Conservation (phyloP, 805 yeast genomes). For the Yamadazyma tumulicola region DNA sequence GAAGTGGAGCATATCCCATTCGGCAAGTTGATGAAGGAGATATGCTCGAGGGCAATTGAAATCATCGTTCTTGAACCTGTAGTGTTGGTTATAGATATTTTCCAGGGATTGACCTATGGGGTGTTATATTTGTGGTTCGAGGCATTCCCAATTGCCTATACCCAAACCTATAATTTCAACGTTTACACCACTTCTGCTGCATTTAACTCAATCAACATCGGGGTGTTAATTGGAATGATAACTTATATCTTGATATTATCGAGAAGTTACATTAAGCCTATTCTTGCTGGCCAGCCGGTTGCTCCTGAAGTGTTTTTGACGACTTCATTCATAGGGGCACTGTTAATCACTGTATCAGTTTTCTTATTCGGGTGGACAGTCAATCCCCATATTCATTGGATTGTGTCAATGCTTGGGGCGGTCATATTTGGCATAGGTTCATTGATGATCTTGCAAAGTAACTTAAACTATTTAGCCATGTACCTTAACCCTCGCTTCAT, state of each 20-base stretch:
- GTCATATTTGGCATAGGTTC: slow-evolving; percentile 36
- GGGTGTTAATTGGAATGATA: slow-evolving; percentile 4
- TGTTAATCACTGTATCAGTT: slow-evolving; percentile 37
- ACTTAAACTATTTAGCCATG: slow-evolving; percentile 45
- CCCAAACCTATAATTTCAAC: slow-evolving; percentile 43
- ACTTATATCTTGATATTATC: slow-evolving; percentile 3
- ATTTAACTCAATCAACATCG: slow-evolving; percentile 7
- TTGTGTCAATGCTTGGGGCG: slow-evolving; percentile 43
- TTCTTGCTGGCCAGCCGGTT: slow-evolving; percentile 17
- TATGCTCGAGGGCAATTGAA: slow-evolving; percentile 46
- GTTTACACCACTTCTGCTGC: slow-evolving; percentile 42
- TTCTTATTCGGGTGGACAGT: slow-evolving; percentile 51
- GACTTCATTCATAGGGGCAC: slow-evolving; percentile 37
- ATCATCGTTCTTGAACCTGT: slow-evolving; percentile 54
- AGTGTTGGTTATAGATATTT: slow-evolving; percentile 49
- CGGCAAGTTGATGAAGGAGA: slow-evolving; percentile 19
- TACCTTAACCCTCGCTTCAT: slow-evolving; percentile 45
- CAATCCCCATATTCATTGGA: slow-evolving; percentile 41
- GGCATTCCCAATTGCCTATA: slow-evolving; percentile 56
- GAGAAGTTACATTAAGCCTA: slow-evolving; percentile 2
- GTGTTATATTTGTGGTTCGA: slow-evolving; percentile 56
- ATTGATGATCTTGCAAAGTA: slow-evolving; percentile 47
- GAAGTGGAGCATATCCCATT: slow-evolving; percentile 24
- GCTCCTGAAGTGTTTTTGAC: slow-evolving; percentile 40
- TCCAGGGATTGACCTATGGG: slow-evolving; percentile 52